A percentile compares a stretch with the other conserved stretches of the same genome.
These are phyloP conservation scores for Parmales sp. DNA, from an alignment of 108 stramenopile genomes.

Conservation along the genomic window DNA sequence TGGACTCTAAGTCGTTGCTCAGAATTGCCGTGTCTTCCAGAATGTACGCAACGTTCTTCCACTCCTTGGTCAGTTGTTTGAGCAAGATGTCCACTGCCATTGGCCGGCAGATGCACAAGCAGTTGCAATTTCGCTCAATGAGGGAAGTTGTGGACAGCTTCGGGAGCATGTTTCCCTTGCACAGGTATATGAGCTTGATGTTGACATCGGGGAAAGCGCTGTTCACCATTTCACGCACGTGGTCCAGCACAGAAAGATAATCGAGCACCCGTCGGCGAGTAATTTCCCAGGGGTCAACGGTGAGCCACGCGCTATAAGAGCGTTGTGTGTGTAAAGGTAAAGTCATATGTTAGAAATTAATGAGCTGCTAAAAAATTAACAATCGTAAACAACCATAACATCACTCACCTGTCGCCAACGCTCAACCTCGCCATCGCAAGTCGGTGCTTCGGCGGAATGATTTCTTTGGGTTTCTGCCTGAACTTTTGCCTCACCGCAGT, in stretches of 20 bases:
- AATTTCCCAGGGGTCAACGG: slow-evolving; percentile 45
- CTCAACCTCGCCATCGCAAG: slow-evolving; percentile 36
- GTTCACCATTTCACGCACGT: slow-evolving; percentile 4
- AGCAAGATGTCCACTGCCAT: slow-evolving; percentile 28
- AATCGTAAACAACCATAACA: too few relatives aligned
- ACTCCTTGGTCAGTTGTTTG: slow-evolving; percentile 14
- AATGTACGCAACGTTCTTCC: slow-evolving; percentile 23
- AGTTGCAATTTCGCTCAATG: slow-evolving; percentile 11
- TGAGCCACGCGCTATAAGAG: slow-evolving; percentile 29
- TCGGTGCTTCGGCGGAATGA: slow-evolving; percentile 35
- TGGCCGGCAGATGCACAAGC: slow-evolving; percentile 34
- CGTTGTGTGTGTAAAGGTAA: too few relatives aligned
- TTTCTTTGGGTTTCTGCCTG: slow-evolving; percentile 25
- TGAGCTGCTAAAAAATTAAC: too few relatives aligned
- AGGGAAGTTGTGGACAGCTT: slow-evolving; percentile 14
- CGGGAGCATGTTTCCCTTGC: not conserved
- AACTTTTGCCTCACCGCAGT: slow-evolving; percentile 32
- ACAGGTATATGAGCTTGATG: not conserved
- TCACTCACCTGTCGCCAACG: slow-evolving; percentile 28
- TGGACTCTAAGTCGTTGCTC: slow-evolving; percentile 20
- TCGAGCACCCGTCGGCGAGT: slow-evolving; percentile 41
- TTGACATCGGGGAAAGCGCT: not conserved
- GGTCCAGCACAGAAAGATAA: slow-evolving; percentile 38
- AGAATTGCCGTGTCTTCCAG: slow-evolving; percentile 36
- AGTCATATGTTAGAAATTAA: too few relatives aligned